Conservation (phyloP, 2,329 filamentous ascomycete genomes). For the Curvularia sp. region DNA sequence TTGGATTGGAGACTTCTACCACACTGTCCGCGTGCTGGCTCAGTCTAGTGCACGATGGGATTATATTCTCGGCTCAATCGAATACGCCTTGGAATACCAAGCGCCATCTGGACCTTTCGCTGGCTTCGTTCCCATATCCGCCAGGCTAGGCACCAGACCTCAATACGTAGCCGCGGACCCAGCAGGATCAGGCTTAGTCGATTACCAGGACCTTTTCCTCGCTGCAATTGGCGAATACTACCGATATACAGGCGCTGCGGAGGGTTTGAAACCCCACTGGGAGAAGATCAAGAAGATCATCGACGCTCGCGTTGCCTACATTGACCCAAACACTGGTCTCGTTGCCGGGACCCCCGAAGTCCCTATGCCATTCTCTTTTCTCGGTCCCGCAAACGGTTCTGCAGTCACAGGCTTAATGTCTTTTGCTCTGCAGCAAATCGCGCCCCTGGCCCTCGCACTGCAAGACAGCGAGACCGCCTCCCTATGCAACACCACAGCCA, state of each 20-base stretch:
- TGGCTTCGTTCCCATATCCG: constrained; percentile 5
- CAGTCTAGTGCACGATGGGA: constrained; percentile 49
- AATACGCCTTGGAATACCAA: constrained; percentile 1
- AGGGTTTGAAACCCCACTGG: neutral
- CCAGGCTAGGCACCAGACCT: constrained; percentile 1
- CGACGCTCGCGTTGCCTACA: neutral
- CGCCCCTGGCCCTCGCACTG: neutral
- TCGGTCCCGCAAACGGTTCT: constrained; percentile 2
- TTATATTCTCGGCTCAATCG: constrained; percentile 45
- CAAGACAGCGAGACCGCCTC: neutral
- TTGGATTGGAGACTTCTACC: constrained; percentile 55
- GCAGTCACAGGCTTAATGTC: constrained; percentile 1
- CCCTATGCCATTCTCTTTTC: neutral
- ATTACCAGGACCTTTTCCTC: constrained; percentile 11
- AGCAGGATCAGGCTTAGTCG: neutral
- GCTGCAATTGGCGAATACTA: constrained; percentile 6
- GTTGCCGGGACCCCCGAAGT: neutral
- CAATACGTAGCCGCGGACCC: constrained; percentile 7
- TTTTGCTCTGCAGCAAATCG: neutral
- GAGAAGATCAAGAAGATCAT: constrained; percentile 3
- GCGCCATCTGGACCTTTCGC: neutral
- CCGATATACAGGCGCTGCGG: neutral
- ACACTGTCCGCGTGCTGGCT: constrained; percentile 50
- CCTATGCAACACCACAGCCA: neutral
- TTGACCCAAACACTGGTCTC: neutral